Percentiles rank a stretch among this genome's conserved stretches.
phyloP scores from a whole-genome alignment of 192 early-diverging fungal genomes.

The Mortierella alpina region DNA sequence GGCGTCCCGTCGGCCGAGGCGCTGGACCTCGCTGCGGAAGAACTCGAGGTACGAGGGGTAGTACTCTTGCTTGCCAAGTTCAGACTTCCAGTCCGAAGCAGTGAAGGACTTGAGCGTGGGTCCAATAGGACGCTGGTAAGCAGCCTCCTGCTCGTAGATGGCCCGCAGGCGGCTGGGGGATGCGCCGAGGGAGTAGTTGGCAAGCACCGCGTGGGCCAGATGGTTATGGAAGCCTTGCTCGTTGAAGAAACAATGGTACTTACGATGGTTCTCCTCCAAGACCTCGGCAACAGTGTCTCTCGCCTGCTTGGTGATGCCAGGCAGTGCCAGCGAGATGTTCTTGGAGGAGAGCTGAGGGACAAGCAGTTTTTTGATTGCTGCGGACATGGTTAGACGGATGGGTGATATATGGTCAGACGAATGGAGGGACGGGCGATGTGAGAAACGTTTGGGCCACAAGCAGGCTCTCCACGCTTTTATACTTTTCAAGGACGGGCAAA shows the following conservation, averaged over 20 bases:
- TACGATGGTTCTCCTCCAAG: slow-evolving; percentile 58
- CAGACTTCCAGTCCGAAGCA: slow-evolving; percentile 41
- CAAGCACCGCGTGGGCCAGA: slow-evolving; percentile 65
- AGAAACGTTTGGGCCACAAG: no score
- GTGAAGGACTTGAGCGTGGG: slow-evolving; percentile 47
- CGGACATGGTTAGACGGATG: slow-evolving; percentile 1
- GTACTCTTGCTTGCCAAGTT: slow-evolving; percentile 50
- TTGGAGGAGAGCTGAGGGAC: slow-evolving; percentile 7
- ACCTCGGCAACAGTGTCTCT: slow-evolving; percentile 54
- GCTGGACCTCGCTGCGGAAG: slow-evolving; percentile 59
- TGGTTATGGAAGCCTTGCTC: slow-evolving; percentile 69
- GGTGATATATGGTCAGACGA: background rate
- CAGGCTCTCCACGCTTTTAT: no score
- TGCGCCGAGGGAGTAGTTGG: slow-evolving; percentile 65
- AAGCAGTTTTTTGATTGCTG: slow-evolving; percentile 1
- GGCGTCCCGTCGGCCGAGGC: slow-evolving; percentile 45
- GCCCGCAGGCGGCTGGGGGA: slow-evolving; percentile 58
- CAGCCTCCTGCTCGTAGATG: slow-evolving; percentile 60
- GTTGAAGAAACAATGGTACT: slow-evolving; percentile 69
- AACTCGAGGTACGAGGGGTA: slow-evolving; percentile 63
- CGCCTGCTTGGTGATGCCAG: slow-evolving; percentile 59
- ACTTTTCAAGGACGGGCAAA: no score
- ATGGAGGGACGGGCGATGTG: background rate
- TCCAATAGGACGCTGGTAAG: slow-evolving; percentile 37
- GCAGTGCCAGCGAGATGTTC: slow-evolving; percentile 38